Base-by-base conservation (phyloP, 2,329 filamentous ascomycete species). In the Teratosphaeriaceae sp. region DNA sequence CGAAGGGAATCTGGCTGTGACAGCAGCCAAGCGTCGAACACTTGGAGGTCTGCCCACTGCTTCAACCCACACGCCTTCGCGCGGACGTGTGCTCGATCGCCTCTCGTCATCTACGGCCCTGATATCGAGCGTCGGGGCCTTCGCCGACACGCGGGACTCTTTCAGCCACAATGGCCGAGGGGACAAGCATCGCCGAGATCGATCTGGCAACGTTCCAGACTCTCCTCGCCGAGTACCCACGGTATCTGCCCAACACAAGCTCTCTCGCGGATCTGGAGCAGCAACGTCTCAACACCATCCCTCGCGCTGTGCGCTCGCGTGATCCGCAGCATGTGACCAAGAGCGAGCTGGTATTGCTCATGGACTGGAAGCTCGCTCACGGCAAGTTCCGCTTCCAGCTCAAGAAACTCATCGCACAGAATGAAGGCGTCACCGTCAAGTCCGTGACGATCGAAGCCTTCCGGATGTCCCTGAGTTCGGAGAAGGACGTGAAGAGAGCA, bases 301-400 rank as follows among this genome's bases (percentile, higher is more conserved):
- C 74, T 1, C 54, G 61, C 1, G 49, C 54, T 1, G 78, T 84
- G 47, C 52, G 62, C 5, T 53, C 65, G 13, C 60, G 59, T 2
- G 53, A 56, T 6, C 51, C 50, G 5, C 52, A 60, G 3, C 49
- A 61, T 9, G 75, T 86, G 65, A 65, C 59, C 2, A 73, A 79
- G 36, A 67, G 72, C 1, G 75, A 85, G 54, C 67, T 85, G 24
- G 72, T 77, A 53, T 67, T 56, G 16, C 68, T 87, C 3, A 75
- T 85, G 8, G 74, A 82, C 36, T 87, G 83, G 82, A 87, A 87
- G 60, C 67, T 87, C 78, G 67, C 69, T 52, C 71, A 75, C 48
- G 73, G 73, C 49, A 74, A 69, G 16, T 75, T 70, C 49, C 69
- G 73, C 5, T 70, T 71, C 1, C 63, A 56, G 5, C 62, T 76